Conservation (phyloP, 331 rosid species). For the Malus hybrid region DNA sequence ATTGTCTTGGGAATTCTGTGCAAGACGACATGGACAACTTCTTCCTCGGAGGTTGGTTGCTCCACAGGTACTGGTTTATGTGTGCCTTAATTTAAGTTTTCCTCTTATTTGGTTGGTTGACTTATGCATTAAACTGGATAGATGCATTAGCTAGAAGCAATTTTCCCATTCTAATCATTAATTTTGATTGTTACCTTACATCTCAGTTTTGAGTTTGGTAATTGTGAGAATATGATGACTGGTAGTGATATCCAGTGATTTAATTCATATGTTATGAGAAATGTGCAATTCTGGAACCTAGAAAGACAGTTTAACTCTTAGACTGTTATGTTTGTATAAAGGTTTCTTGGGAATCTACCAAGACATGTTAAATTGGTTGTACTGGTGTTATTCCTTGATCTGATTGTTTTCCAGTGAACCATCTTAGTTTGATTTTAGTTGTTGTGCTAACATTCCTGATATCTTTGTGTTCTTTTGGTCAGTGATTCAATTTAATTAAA, state of each 20-base stretch:
- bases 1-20: conserved; percentile 95
- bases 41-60: conserved; percentile 91
- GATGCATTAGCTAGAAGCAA: too few relatives aligned
- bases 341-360: not conserved
- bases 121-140: too few relatives aligned
- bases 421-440: not conserved
- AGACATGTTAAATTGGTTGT: not conserved
- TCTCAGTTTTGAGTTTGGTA: not conserved
- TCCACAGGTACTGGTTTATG: conserved; percentile 66
- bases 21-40: conserved; percentile 89
- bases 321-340: not conserved
- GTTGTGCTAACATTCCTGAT: not conserved
- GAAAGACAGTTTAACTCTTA: not conserved
- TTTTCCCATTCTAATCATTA: not conserved
- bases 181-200: not conserved
- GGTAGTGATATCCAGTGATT: not conserved
- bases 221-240: not conserved
- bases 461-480: not conserved
- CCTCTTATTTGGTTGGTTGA: not conserved
- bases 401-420: not conserved
- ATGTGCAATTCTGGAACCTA: not conserved
- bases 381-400: not conserved
- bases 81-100: not conserved
- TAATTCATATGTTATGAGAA: not conserved
- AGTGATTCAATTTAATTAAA: not conserved